phyloP scores from a whole-genome alignment of 495 filamentous ascomycete genomes.

The Penicillium maclennaniae region DNA sequence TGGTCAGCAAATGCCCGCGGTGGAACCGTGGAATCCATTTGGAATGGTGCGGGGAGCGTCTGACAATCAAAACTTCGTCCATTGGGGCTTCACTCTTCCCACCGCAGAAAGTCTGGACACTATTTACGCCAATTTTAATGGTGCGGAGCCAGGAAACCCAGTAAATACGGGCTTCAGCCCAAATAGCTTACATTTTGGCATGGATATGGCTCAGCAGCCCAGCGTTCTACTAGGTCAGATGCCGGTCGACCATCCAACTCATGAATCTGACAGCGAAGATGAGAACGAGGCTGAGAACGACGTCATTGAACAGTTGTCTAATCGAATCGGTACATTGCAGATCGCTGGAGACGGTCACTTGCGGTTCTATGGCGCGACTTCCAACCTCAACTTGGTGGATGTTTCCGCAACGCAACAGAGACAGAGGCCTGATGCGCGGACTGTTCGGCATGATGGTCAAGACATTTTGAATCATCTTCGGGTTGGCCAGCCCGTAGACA shows the following conservation, averaged over 20 bases:
- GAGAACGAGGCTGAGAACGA: conserved; percentile 43
- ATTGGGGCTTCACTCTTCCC: conserved; percentile 42
- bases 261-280: conserved; percentile 41
- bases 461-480: conserved; percentile 43
- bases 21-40: conserved; percentile 24
- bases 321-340: conserved; percentile 47
- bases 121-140: conserved; percentile 38
- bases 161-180: conserved; percentile 27
- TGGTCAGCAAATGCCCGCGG: conserved; percentile 13
- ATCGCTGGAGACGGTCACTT: conserved; percentile 48
- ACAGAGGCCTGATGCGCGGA: conserved; percentile 49
- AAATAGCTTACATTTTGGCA: conserved; percentile 29
- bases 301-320: conserved; percentile 44
- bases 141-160: conserved; percentile 10
- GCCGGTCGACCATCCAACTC: conserved; percentile 16
- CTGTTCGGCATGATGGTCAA: conserved; percentile 44
- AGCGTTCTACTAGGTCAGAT: conserved; percentile 23
- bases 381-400: conserved; percentile 47
- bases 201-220: conserved; percentile 37
- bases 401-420: conserved; percentile 44
- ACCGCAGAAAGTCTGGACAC: conserved; percentile 42
- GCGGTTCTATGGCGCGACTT: conserved; percentile 47
- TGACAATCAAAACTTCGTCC: conserved; percentile 26
- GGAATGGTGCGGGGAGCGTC: conserved; percentile 21
- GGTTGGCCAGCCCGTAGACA: conserved; percentile 40